Evolutionary conservation across 1,284 basidiomycete species (phyloP).

Genomic region (Rhodotorula sp.): DNA sequence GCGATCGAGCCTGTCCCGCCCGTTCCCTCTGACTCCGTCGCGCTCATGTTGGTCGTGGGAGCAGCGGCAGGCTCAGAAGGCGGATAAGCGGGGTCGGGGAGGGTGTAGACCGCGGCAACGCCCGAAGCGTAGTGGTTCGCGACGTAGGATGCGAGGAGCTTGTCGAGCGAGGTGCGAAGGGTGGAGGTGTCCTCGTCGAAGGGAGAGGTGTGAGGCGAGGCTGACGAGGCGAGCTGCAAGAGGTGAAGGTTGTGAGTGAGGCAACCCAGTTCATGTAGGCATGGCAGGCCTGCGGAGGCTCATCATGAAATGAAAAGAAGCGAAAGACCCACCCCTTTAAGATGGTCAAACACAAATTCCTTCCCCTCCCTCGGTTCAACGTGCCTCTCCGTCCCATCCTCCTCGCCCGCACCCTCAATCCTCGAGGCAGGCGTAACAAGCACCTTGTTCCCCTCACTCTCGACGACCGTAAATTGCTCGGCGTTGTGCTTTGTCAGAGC

Average conservation of each 20-base stretch:
- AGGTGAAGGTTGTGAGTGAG: neutral
- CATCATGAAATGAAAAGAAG: neutral
- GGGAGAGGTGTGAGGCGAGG: slow-evolving; percentile 51
- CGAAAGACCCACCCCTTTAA: slow-evolving; percentile 51
- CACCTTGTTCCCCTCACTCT: slow-evolving; percentile 56
- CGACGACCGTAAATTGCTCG: slow-evolving; percentile 77
- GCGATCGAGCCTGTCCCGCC: slow-evolving; percentile 29
- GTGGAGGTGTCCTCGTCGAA: slow-evolving; percentile 64
- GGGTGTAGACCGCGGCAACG: slow-evolving; percentile 63
- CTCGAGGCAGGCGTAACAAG: slow-evolving; percentile 70
- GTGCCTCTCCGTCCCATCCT: slow-evolving; percentile 56
- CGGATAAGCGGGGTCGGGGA: slow-evolving; percentile 23
- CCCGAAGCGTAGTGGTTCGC: slow-evolving; percentile 74
- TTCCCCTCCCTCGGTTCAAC: slow-evolving; percentile 73
- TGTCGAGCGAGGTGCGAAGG: slow-evolving; percentile 68
- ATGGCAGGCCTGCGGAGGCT: neutral
- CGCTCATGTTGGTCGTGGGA: neutral
- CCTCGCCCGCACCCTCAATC: slow-evolving; percentile 47
- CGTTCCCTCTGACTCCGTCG: neutral
- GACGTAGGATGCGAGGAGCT: slow-evolving; percentile 66
- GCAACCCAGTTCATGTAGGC: neutral
- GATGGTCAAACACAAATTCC: slow-evolving; percentile 63
- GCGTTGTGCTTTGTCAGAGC: slow-evolving; percentile 78
- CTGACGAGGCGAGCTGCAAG: slow-evolving; percentile 63
- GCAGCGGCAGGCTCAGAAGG: neutral